Evolutionary conservation across 129 eudicot genomes (phyloP).

Genomic region (Dittrichia graveolens): DNA sequence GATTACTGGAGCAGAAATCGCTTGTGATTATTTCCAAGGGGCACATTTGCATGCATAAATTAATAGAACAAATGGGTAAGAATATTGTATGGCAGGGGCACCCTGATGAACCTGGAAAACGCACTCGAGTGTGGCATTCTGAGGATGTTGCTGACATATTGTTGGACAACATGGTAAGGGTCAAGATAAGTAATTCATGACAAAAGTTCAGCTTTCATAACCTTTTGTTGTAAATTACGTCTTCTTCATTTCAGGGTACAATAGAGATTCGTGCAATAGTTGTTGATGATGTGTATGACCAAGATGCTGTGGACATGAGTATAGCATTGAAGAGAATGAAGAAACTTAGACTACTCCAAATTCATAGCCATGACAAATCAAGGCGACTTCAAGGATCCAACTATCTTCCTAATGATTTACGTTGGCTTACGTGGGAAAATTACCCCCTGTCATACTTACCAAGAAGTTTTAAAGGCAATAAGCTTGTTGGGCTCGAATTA

Average conservation of each 20-base stretch:
- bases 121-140: constrained; percentile 31
- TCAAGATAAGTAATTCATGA: neutral
- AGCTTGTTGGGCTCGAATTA: constrained; percentile 32
- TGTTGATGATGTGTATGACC: constrained; percentile 19
- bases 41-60: constrained; percentile 31
- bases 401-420: constrained; percentile 27
- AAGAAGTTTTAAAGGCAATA: constrained; percentile 12
- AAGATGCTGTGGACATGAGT: constrained; percentile 16
- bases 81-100: constrained; percentile 22
- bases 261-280: constrained; percentile 16
- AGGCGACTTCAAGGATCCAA: neutral
- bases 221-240: neutral
- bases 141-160: constrained; percentile 31
- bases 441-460: constrained; percentile 20
- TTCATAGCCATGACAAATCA: neutral
- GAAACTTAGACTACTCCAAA: constrained; percentile 21
- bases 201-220: neutral
- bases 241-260: constrained; percentile 9
- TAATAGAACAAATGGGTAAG: constrained; percentile 39
- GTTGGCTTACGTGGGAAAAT: constrained; percentile 27
- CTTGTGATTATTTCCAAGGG: neutral
- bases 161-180: constrained; percentile 31
- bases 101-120: constrained; percentile 25
- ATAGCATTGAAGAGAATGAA: constrained; percentile 21
- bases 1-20: constrained; percentile 12